These are phyloP conservation scores for Psilocybe azurescens DNA, from an alignment of 768 basidiomycete species.

Conservation along the genomic window DNA sequence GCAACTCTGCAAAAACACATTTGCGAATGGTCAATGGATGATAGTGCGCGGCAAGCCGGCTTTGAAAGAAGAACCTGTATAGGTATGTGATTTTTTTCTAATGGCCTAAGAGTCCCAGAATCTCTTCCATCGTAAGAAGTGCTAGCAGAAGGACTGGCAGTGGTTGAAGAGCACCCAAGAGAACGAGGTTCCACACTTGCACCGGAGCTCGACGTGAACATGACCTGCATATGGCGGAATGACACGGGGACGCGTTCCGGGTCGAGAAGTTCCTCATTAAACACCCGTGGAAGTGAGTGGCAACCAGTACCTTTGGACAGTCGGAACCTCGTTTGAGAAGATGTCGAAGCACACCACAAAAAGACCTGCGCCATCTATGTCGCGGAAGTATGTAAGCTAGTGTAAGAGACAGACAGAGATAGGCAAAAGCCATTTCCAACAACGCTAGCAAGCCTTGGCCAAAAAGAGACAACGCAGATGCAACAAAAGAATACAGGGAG, in stretches of 20 bases:
- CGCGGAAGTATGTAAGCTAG: neutral
- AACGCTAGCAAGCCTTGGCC: conserved; percentile 1
- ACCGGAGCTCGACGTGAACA: conserved; percentile 67
- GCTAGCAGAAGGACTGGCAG: conserved; percentile 13
- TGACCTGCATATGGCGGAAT: conserved; percentile 90
- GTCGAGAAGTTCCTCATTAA: conserved; percentile 69
- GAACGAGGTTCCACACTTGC: conserved; percentile 33
- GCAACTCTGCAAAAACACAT: conserved; percentile 51
- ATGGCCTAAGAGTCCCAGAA: conserved; percentile 23
- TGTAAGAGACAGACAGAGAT: conserved; percentile 1
- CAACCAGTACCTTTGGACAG: conserved; percentile 83
- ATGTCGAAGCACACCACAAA: conserved; percentile 84
- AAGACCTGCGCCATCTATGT: conserved; percentile 88
- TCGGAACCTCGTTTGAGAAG: conserved; percentile 67
- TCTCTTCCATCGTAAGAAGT: conserved; percentile 21
- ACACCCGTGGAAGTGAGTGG: conserved; percentile 97
- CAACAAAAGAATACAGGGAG: no score
- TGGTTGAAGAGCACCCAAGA: conserved; percentile 17
- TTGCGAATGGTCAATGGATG: neutral
- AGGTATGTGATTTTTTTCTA: conserved; percentile 88
- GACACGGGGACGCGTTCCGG: conserved; percentile 59
- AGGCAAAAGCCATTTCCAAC: neutral
- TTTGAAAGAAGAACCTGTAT: conserved; percentile 60
- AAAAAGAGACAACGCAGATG: no score
- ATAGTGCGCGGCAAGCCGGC: neutral